Conservation (phyloP, 2,329 filamentous ascomycete species). For the Hypoxylon sp. region DNA sequence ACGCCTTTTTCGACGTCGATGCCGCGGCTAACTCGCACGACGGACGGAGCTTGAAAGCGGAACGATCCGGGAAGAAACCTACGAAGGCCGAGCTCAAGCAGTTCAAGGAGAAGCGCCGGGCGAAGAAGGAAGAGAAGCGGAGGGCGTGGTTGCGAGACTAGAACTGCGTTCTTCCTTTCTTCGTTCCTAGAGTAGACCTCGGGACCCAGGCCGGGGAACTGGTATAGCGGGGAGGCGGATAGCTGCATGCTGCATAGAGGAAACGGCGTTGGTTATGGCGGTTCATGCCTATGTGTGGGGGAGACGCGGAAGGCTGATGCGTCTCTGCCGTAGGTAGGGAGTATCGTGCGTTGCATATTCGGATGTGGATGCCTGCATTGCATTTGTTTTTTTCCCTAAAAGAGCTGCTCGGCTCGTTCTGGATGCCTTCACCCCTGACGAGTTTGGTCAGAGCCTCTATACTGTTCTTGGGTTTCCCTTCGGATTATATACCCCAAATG, state of each 20-base stretch:
- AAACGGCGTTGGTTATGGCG: constrained; percentile 34
- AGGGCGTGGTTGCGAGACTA: constrained; percentile 90
- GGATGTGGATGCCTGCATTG: constrained; percentile 29
- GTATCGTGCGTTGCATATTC: constrained; percentile 33
- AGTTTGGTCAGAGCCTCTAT: constrained; percentile 21
- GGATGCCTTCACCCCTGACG: constrained; percentile 12
- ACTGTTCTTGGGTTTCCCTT: constrained; percentile 18
- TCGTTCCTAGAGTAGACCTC: neutral
- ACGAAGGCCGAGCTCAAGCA: constrained; percentile 89
- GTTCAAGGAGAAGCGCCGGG: constrained; percentile 90
- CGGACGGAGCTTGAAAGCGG: constrained; percentile 90
- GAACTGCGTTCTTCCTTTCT: neutral
- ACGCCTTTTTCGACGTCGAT: constrained; percentile 95
- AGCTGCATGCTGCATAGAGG: constrained; percentile 37
- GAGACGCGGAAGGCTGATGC: neutral
- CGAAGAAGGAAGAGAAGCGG: constrained; percentile 94
- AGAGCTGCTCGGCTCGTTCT: constrained; percentile 15
- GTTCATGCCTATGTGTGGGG: constrained; percentile 16
- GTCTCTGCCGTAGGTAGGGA: neutral
- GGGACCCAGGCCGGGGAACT: neutral
- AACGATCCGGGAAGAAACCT: constrained; percentile 87
- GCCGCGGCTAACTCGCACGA: constrained; percentile 92
- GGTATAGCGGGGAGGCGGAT: constrained; percentile 10
- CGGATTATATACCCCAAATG: constrained; percentile 40
- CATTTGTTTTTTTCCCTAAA: constrained; percentile 21